Evolutionary conservation across 2,329 filamentous ascomycete species (phyloP).

Genomic region (Mariannaea elegans): DNA sequence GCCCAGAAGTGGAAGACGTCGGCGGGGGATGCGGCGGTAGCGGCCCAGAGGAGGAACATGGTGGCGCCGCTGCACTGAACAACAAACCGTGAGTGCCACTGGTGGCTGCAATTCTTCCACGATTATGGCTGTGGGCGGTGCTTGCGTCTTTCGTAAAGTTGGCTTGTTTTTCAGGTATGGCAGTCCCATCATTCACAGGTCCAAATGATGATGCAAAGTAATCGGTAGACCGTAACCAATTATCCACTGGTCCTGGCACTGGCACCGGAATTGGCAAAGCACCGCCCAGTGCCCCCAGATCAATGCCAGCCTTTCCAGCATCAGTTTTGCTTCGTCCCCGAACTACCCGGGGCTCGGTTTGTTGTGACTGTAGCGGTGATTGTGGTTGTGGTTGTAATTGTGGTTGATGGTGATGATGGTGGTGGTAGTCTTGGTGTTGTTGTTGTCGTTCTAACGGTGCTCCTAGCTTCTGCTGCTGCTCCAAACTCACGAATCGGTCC

Average conservation of each 20-base stretch:
- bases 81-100: constrained; percentile 1
- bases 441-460: not conserved
- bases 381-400: not conserved
- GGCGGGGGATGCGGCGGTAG: not conserved
- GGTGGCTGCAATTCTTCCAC: not conserved
- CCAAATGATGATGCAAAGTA: constrained; percentile 15
- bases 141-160: not conserved
- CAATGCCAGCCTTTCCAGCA: constrained; percentile 5
- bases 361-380: not conserved
- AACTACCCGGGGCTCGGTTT: not conserved
- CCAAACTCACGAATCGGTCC: not conserved
- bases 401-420: not conserved
- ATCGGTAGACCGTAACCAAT: constrained; percentile 15
- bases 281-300: not conserved
- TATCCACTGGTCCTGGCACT: constrained; percentile 14
- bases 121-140: not conserved
- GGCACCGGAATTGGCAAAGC: constrained; percentile 19
- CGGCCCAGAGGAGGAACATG: not conserved
- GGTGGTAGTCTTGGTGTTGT: not conserved
- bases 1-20: not conserved
- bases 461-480: not conserved
- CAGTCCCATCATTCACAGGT: constrained; percentile 2
- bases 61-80: not conserved
- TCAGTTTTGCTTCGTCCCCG: constrained; percentile 20
- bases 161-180: not conserved